Base-by-base conservation (phyloP, 2,329 filamentous ascomycete genomes). In the Raffaelea albimanens region DNA sequence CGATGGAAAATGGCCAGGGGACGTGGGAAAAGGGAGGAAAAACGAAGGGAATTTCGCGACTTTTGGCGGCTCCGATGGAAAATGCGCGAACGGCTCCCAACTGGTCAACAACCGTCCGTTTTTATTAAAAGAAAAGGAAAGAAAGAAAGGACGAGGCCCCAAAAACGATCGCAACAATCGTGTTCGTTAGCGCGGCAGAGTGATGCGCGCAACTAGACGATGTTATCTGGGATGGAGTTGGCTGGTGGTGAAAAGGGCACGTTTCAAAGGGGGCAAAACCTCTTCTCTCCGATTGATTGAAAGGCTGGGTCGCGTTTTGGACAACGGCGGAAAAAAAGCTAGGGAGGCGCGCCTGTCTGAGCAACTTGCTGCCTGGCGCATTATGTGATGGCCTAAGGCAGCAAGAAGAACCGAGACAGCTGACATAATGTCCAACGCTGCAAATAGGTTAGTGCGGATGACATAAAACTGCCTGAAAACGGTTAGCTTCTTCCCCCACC, bases 241-340 rank as follows among this genome's bases (percentile, higher is more conserved):
- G 39, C 18, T 39, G 38, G n/a, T 40, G 34, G 13, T n/a, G n/a
- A n/a, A n/a, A 21, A 16, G 47, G n/a, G n/a, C 40, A 41, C 33
- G 46, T 21, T 18, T 31, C 40, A 44, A 44, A 40, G 18, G 18
- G 18, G 25, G 18, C 25, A 44, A 44, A 16, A 4, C 11, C 18
- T 31, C 16, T 25, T 38, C 42, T 21, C 21, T 38, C 42, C 29
- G 43, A 45, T 48, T 41, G 46, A 48, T 48, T 25, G 14, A 43
- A 42, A 22, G 46, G 40, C 33, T 40, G 42, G 21, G 47, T 49
- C 47, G 47, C 47, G 47, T 49, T 49, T 42, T 31, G 38, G 40
- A 21, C 39, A 40, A n/a, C 43, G 19, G 40, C 19, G 45, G 46
- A 50, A 47, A 43, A 47, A 45, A 45, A 46, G 22, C 40, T 18